These are phyloP conservation scores for Cairneyella variabilis DNA, from an alignment of 495 filamentous ascomycete genomes.

Conservation along the genomic window DNA sequence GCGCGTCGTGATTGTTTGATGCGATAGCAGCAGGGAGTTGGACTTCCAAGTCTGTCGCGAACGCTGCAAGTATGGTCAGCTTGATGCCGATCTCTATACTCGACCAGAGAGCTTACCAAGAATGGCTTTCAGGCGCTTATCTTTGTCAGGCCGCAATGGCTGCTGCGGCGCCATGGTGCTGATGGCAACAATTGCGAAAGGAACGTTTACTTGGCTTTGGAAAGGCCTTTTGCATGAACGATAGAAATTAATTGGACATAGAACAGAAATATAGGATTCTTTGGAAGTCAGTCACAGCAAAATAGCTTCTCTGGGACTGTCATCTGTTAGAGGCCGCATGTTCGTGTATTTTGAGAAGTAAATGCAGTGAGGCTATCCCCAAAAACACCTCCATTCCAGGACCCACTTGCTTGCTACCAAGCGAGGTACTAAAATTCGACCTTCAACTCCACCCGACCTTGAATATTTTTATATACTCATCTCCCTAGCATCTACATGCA, in stretches of 20 bases:
- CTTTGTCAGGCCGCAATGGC: constrained; percentile 18
- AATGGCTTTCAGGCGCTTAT: constrained; percentile 23
- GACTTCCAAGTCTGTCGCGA: constrained; percentile 20
- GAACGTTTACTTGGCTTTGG: too few relatives aligned
- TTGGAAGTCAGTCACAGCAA: too few relatives aligned
- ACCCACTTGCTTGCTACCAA: not conserved
- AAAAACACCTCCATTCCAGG: not conserved
- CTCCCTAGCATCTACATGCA: constrained; percentile 13
- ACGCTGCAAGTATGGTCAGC: constrained; percentile 16
- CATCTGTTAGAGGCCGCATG: too few relatives aligned
- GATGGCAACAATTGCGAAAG: too few relatives aligned
- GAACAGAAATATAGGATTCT: too few relatives aligned
- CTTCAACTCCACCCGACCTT: too few relatives aligned
- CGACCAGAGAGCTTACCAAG: constrained; percentile 18
- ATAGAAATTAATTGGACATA: too few relatives aligned
- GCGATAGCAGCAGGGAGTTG: constrained; percentile 18
- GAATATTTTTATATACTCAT: constrained; percentile 4
- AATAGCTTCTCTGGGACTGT: too few relatives aligned
- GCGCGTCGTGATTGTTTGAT: constrained; percentile 19
- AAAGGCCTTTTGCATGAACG: too few relatives aligned
- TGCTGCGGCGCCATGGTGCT: constrained; percentile 18
- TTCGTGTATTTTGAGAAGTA: too few relatives aligned
- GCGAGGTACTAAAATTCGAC: not conserved
- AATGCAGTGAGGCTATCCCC: too few relatives aligned
- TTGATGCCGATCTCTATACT: not conserved